Evolutionary conservation across 331 rosid species (phyloP), one percentile per base, ranked within the genome.

Genomic region (Quercus tomentella): DNA sequence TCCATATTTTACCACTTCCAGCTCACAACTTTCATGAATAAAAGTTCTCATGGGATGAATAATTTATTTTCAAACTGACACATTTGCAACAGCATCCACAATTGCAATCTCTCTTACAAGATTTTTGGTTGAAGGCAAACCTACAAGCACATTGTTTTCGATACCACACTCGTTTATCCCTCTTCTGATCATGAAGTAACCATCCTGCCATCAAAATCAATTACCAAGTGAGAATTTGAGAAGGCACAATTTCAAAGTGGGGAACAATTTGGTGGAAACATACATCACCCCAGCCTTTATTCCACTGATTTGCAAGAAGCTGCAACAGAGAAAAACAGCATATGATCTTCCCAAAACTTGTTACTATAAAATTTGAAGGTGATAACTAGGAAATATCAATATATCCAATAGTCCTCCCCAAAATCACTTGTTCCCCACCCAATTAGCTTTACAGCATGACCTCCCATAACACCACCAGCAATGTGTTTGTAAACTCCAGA

Each of bases 221-320:
- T 31, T 23, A n/a, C 12, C n/a, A 23, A 67, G 28, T 67, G 55
- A 31, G 57, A 65, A 68, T 71, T 28, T 67, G 66, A 66, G 16
- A 67, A 14, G 61, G 73, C 75, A 77, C 26, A 45, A 17, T n/a
- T 65, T 60, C 63, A 61, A 84, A 35, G 51, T 3, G 45, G 67
- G 57, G 72, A 71, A 49, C 52, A 70, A 70, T 70, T 66, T 26
- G 82, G 51, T 16, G 31, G 83, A 73, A 74, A 84, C 97, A 55
- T 89, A 94, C 98, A 68, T 95, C 97, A 72, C 98, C 98, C 98
- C 97, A 92, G 75, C 87, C 76, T 88, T 84, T 86, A 73, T 92
- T 92, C 97, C 98, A 95, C 87, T 95, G 97, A 79, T 94, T 94
- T 52, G 96, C 97, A n/a, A 94, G 82, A 80, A 94, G 97, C 98